These are phyloP conservation scores for Myotisia sp. DNA, from an alignment of 2,329 filamentous ascomycete genomes.

Conservation along the genomic window DNA sequence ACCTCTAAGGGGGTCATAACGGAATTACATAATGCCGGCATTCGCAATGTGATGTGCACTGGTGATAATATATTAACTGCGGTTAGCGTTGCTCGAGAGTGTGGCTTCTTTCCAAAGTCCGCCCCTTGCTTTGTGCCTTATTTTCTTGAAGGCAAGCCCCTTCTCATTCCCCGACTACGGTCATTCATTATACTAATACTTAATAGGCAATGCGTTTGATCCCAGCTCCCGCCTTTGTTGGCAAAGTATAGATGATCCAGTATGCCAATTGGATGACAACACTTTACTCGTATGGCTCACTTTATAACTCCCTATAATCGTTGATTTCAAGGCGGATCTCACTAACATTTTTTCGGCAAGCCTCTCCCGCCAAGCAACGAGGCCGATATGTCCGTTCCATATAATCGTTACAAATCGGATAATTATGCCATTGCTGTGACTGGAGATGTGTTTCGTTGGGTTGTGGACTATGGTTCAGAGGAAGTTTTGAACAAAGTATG, in stretches of 20 bases:
- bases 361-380: constrained; percentile 58
- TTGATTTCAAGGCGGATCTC: too few relatives aligned
- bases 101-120: constrained; percentile 73
- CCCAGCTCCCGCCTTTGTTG: constrained; percentile 61
- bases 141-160: constrained; percentile 52
- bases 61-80: constrained; percentile 77
- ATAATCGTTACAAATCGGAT: constrained; percentile 63
- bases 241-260: constrained; percentile 86
- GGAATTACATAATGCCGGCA: constrained; percentile 68
- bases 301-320: neutral
- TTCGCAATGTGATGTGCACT: constrained; percentile 83
- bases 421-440: constrained; percentile 83
- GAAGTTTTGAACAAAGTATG: constrained; percentile 56
- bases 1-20: constrained; percentile 67
- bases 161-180: neutral
- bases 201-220: constrained; percentile 53
- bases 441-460: constrained; percentile 92
- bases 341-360: too few relatives aligned
- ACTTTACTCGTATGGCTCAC: constrained; percentile 49
- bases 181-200: constrained; percentile 9
- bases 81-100: constrained; percentile 56
- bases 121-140: constrained; percentile 88
- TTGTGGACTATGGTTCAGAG: constrained; percentile 78
- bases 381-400: constrained; percentile 69
- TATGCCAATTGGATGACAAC: constrained; percentile 61